Conservation (phyloP, 73 alveolate genomes). For the Blepharisma japonicum region DNA sequence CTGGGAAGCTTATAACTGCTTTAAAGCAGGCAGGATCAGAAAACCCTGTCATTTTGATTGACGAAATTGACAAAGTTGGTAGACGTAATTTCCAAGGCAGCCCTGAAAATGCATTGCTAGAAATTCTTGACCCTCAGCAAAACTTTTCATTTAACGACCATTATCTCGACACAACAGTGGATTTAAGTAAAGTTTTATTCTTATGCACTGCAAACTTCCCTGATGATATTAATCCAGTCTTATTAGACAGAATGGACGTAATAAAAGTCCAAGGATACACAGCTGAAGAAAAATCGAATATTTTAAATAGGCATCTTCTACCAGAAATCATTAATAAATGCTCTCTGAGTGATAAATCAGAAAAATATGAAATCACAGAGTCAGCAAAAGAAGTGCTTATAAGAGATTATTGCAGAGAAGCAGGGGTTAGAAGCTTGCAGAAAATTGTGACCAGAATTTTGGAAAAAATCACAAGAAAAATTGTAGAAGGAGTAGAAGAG, state of each 20-base stretch:
- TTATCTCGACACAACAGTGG: slow-evolving; percentile 72
- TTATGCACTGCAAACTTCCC: slow-evolving; percentile 79
- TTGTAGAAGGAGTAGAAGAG: slow-evolving; percentile 46
- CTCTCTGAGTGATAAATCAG: slow-evolving; percentile 24
- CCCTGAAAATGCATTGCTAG: slow-evolving; percentile 74
- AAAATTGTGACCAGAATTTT: slow-evolving; percentile 58
- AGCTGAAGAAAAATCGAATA: slow-evolving; percentile 39
- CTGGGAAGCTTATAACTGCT: slow-evolving; percentile 78
- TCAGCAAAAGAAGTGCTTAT: slow-evolving; percentile 59
- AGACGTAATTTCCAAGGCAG: slow-evolving; percentile 67
- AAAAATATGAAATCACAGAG: slow-evolving; percentile 30
- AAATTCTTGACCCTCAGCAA: slow-evolving; percentile 76
- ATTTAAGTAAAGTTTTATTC: slow-evolving; percentile 66
- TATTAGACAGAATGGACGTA: slow-evolving; percentile 92
- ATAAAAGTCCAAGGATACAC: slow-evolving; percentile 84
- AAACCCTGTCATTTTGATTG: slow-evolving; percentile 75
- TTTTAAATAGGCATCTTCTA: slow-evolving; percentile 43
- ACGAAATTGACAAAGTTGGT: slow-evolving; percentile 77
- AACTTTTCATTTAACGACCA: slow-evolving; percentile 55
- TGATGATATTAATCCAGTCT: slow-evolving; percentile 84
- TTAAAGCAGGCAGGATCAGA: slow-evolving; percentile 66
- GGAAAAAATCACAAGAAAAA: slow-evolving; percentile 63
- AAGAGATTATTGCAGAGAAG: slow-evolving; percentile 77
- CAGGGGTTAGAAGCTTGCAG: slow-evolving; percentile 80
- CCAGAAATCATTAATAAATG: slow-evolving; percentile 51